phyloP scores from a whole-genome alignment of 305 asterid species.

The Rubia balearica region DNA sequence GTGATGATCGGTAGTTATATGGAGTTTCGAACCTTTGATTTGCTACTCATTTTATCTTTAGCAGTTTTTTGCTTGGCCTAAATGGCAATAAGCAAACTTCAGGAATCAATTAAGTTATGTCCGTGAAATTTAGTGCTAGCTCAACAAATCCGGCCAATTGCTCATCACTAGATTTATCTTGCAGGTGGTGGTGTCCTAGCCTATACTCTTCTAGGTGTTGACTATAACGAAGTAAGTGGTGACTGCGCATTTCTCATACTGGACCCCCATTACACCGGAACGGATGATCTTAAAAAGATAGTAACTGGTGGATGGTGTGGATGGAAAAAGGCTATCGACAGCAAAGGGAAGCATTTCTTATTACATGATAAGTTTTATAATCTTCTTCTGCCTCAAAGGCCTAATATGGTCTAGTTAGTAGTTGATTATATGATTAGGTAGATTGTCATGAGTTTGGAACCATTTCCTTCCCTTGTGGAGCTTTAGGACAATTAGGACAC shows the following conservation, averaged over 20 bases:
- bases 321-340: conserved; percentile 79
- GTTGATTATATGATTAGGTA: not conserved
- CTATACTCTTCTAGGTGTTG: conserved; percentile 81
- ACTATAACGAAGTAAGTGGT: conserved; percentile 70
- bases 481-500: not conserved
- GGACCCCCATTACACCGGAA: conserved; percentile 86
- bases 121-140: not conserved
- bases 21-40: not conserved
- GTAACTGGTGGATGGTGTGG: conserved; percentile 92
- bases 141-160: not conserved
- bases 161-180: conserved; percentile 2
- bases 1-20: conserved; percentile 77
- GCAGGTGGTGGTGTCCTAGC: conserved; percentile 98
- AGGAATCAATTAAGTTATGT: conserved; percentile 2
- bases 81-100: conserved; percentile 5
- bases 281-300: conserved; percentile 68
- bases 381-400: conserved; percentile 83
- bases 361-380: conserved; percentile 82
- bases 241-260: conserved; percentile 89
- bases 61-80: not conserved
- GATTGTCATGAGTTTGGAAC: not conserved
- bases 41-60: not conserved
- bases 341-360: conserved; percentile 94
- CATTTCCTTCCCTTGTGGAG: not conserved
- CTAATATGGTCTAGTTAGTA: conserved; percentile 49